Percentiles rank a stretch among this genome's conserved stretches.
Conservation (phyloP, 164 flowering plant genomes). For the Piper longum region DNA sequence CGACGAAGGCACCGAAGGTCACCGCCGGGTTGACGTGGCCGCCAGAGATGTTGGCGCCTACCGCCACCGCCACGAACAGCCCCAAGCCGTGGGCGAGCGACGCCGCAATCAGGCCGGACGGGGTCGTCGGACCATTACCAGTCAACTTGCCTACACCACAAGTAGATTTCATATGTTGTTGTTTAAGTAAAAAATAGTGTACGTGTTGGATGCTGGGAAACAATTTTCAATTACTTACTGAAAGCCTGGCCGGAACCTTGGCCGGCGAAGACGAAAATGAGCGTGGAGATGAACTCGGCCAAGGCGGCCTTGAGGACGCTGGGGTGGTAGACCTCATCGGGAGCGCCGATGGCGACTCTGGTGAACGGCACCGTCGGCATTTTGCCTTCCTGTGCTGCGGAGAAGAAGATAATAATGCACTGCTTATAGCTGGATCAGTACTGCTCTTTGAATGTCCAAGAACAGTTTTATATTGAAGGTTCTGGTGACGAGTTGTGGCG, state of each 20-base stretch:
- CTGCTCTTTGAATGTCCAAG: neutral
- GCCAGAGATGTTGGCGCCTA: conserved; percentile 32
- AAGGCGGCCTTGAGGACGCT: conserved; percentile 25
- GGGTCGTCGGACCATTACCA: conserved; percentile 19
- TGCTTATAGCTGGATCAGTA: neutral
- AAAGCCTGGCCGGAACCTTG: conserved; percentile 41
- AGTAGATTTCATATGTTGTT: neutral
- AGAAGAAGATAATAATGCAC: no score
- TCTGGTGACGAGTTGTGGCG: neutral
- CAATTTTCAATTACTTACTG: conserved; percentile 8
- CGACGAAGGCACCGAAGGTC: conserved; percentile 42
- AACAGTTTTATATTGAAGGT: no score
- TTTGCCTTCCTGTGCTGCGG: neutral
- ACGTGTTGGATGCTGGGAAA: neutral
- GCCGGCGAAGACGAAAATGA: conserved; percentile 45
- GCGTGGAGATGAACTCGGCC: conserved; percentile 34
- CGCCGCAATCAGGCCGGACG: conserved; percentile 29
- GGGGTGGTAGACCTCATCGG: conserved; percentile 23
- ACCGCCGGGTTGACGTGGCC: conserved; percentile 45
- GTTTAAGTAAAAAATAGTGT: neutral
- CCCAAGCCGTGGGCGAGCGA: conserved; percentile 31
- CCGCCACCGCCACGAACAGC: conserved; percentile 33
- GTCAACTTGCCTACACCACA: conserved; percentile 28
- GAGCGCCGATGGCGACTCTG: conserved; percentile 21
- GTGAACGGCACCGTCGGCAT: conserved; percentile 15